A percentile compares a stretch with the other conserved stretches of the same genome.
Evolutionary conservation across 495 filamentous ascomycete species (phyloP).

Genomic region (Aspergillus haitiensis): DNA sequence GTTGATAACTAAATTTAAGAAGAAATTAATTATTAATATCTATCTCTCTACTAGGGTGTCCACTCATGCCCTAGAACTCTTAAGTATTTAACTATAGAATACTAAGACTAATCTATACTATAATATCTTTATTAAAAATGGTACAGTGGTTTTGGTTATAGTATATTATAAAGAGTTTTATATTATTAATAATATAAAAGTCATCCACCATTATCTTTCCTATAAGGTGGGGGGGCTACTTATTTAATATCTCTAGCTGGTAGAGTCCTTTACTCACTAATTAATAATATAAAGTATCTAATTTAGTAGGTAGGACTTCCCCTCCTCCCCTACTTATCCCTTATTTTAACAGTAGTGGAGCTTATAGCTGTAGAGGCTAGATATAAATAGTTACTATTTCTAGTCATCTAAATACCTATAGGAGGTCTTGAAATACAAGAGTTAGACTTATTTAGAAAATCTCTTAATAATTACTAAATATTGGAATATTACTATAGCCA

Average conservation of each 20-base stretch:
- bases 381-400: too few relatives aligned
- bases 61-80: not conserved
- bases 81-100: not conserved
- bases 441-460: too few relatives aligned
- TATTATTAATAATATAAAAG: constrained; percentile 11
- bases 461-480: too few relatives aligned
- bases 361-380: too few relatives aligned
- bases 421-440: too few relatives aligned
- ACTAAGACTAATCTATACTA: not conserved
- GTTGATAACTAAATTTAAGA: not conserved
- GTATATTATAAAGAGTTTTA: constrained; percentile 24
- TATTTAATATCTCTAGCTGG: not conserved
- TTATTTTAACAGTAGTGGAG: too few relatives aligned
- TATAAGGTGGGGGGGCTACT: not conserved
- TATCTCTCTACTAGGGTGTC: not conserved
- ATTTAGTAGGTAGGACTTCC: too few relatives aligned
- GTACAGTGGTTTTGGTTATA: constrained; percentile 4
- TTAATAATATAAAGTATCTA: not conserved
- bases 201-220: constrained; percentile 2
- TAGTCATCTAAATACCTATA: too few relatives aligned
- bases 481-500: too few relatives aligned
- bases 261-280: not conserved
- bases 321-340: too few relatives aligned
- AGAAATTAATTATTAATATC: not conserved
- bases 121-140: constrained; percentile 24